Evolutionary conservation across 352 stramenopile species (phyloP).

Genomic region (Phytophthora fragariae): DNA sequence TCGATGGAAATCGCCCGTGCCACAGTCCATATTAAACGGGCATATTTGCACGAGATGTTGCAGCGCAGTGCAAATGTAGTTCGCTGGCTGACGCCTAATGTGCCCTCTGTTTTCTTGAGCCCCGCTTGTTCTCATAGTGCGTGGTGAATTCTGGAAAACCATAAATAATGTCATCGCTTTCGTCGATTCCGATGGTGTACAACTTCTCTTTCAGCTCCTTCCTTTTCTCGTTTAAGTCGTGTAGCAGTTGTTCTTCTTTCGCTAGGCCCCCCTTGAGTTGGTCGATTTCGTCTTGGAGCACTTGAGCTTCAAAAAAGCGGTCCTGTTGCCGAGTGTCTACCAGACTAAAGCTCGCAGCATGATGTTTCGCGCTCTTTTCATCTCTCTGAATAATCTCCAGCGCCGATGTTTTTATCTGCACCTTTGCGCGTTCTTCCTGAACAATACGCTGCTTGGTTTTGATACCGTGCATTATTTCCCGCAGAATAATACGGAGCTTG

Average conservation of each 20-base stretch:
- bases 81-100: not conserved
- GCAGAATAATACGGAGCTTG: conserved; percentile 59
- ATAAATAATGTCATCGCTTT: conserved; percentile 54
- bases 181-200: conserved; percentile 41
- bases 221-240: not conserved
- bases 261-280: conserved; percentile 69
- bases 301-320: conserved; percentile 41
- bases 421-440: conserved; percentile 32
- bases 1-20: no score
- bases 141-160: conserved; percentile 43
- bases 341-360: not conserved
- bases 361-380: conserved; percentile 35
- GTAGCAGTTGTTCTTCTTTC: conserved; percentile 38
- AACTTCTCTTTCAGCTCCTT: conserved; percentile 8
- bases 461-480: conserved; percentile 67
- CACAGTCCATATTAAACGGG: no score
- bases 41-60: no score
- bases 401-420: conserved; percentile 44
- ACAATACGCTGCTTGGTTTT: conserved; percentile 30
- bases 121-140: conserved; percentile 36
- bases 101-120: conserved; percentile 7
- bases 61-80: not conserved
- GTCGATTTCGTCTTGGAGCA: conserved; percentile 62
- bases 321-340: conserved; percentile 20
- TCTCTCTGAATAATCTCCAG: conserved; percentile 53